phyloP scores from a whole-genome alignment of 768 basidiomycete species.

The Tricholomella constricta region DNA sequence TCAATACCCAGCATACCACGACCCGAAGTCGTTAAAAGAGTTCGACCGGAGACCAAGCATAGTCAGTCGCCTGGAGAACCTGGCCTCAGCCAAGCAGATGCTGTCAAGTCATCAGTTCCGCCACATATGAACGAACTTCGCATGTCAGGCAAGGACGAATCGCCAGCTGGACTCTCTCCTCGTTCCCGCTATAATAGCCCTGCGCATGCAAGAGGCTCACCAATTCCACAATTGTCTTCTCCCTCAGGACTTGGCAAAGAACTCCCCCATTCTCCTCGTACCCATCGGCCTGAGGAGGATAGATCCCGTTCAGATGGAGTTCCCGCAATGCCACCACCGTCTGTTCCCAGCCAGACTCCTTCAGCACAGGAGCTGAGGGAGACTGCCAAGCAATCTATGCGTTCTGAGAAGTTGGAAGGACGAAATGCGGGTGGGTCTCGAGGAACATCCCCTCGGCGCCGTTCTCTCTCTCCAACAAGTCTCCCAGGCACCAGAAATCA shows the following conservation, averaged over 20 bases:
- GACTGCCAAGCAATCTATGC: slow-evolving; percentile 71
- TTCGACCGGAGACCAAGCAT: slow-evolving; percentile 42
- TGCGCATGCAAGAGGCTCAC: slow-evolving; percentile 19
- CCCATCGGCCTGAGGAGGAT: slow-evolving; percentile 44
- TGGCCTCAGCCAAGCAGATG: slow-evolving; percentile 12
- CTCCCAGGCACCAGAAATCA: slow-evolving; percentile 69
- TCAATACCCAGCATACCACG: slow-evolving; percentile 59
- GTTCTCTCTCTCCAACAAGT: slow-evolving; percentile 66
- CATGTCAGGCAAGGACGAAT: slow-evolving; percentile 23
- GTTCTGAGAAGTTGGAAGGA: slow-evolving; percentile 48
- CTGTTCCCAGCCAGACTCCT: slow-evolving; percentile 72
- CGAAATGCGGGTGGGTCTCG: slow-evolving; percentile 54
- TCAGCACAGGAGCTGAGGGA: slow-evolving; percentile 81
- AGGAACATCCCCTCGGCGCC: slow-evolving; percentile 59
- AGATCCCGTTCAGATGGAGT: slow-evolving; percentile 37
- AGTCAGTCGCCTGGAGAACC: slow-evolving; percentile 30
- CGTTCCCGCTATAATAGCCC: slow-evolving; percentile 31
- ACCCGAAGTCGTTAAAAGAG: slow-evolving; percentile 77
- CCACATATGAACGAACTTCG: slow-evolving; percentile 21
- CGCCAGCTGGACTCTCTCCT: slow-evolving; percentile 13
- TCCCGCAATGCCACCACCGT: slow-evolving; percentile 77
- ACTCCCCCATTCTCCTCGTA: slow-evolving; percentile 39
- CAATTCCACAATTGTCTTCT: slow-evolving; percentile 18
- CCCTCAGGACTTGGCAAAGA: slow-evolving; percentile 28
- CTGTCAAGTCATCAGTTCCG: slow-evolving; percentile 15